Conservation (phyloP, 2,329 filamentous ascomycete species). For the Nemania abortiva region DNA sequence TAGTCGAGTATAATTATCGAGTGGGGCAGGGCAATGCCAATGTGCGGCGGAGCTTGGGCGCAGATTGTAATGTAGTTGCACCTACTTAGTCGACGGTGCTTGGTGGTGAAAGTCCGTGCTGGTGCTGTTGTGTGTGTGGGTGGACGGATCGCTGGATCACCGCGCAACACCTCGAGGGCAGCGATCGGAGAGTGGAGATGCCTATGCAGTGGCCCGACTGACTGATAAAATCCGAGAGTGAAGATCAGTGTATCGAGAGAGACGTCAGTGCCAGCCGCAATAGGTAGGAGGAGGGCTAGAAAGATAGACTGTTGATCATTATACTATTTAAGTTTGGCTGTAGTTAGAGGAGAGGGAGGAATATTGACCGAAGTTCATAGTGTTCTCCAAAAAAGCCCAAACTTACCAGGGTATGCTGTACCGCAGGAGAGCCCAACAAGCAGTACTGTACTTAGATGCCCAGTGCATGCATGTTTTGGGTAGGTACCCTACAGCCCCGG, state of each 20-base stretch:
- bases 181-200: constrained; percentile 1
- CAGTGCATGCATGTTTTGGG: too few relatives aligned
- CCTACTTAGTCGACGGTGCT: constrained; percentile 3
- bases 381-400: constrained; percentile 27
- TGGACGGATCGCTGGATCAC: constrained; percentile 1
- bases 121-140: background rate
- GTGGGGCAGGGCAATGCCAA: constrained; percentile 10
- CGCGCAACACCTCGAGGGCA: constrained; percentile 4
- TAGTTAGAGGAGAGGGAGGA: constrained; percentile 3
- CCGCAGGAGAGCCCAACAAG: constrained; percentile 29
- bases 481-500: background rate
- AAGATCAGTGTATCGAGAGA: background rate
- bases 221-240: background rate
- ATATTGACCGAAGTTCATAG: constrained; percentile 6
- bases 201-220: background rate
- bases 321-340: constrained; percentile 8
- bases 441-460: background rate
- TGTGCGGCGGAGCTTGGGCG: constrained; percentile 14
- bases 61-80: background rate
- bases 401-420: constrained; percentile 15
- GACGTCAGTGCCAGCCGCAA: constrained; percentile 1
- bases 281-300: background rate
- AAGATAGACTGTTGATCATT: constrained; percentile 22
- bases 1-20: background rate
- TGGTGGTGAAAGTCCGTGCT: constrained; percentile 22